A percentile compares a stretch with the other conserved stretches of the same genome.
Conservation (phyloP, 1,139 yeast species). For the Geotrichum citri-aurantii region DNA sequence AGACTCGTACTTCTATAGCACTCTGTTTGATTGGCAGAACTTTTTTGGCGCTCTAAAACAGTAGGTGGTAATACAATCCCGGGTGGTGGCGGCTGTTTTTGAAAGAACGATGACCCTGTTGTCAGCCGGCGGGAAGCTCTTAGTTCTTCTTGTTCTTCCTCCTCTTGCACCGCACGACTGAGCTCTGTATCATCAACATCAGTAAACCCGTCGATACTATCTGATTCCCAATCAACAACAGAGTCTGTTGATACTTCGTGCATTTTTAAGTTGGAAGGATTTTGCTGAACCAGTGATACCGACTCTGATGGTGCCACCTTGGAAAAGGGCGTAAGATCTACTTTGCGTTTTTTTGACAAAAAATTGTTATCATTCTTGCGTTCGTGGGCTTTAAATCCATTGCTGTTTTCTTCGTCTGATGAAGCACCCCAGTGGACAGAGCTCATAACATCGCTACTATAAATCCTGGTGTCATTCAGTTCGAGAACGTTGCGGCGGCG, state of each 20-base stretch:
- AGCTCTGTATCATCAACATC: neutral
- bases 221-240: neutral
- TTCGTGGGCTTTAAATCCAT: neutral
- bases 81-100: neutral
- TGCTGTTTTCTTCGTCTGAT: neutral
- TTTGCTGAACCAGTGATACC: neutral
- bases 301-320: neutral
- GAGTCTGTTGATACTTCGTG: neutral
- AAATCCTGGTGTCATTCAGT: neutral
- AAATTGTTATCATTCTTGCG: neutral
- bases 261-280: neutral
- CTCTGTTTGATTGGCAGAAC: neutral
- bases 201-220: neutral
- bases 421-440: neutral
- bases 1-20: too few relatives aligned
- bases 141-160: neutral
- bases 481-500: neutral
- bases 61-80: neutral
- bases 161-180: neutral
- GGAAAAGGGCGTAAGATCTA: neutral
- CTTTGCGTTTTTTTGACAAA: neutral
- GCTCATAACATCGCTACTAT: neutral
- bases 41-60: neutral
- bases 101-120: neutral
- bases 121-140: neutral